Evolutionary conservation across 768 basidiomycete species (phyloP).

Genomic region (Astraeus odoratus): DNA sequence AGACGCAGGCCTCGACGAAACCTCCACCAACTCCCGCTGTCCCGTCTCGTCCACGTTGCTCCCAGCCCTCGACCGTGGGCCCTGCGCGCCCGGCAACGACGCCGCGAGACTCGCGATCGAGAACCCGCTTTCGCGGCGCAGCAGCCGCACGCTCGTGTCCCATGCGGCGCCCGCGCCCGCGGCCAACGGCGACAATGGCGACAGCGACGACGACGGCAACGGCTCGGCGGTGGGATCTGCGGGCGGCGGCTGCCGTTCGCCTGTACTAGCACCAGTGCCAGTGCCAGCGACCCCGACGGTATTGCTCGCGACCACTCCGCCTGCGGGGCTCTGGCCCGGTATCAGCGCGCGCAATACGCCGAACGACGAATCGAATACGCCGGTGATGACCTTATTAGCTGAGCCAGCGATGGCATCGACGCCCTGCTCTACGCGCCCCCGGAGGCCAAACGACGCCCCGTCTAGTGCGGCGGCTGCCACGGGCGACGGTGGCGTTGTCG

Average conservation of each 20-base stretch:
- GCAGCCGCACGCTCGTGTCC: conserved; percentile 56
- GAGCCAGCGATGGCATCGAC: conserved; percentile 77
- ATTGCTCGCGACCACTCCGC: conserved; percentile 3
- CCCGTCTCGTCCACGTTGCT: conserved; percentile 28
- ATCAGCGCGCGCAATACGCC: conserved; percentile 78
- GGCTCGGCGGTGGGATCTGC: conserved; percentile 19
- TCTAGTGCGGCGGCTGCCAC: conserved; percentile 39
- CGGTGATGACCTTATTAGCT: conserved; percentile 70
- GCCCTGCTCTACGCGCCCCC: conserved; percentile 71
- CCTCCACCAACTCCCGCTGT: conserved; percentile 49
- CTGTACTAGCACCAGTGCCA: conserved; percentile 1
- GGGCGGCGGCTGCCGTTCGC: conserved; percentile 10
- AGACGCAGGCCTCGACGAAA: conserved; percentile 45
- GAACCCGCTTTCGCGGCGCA: conserved; percentile 72
- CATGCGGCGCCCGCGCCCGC: conserved; percentile 28
- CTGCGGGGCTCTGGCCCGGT: conserved; percentile 32
- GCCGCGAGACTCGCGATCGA: conserved; percentile 73
- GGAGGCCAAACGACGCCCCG: conserved; percentile 43
- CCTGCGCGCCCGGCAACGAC: conserved; percentile 41
- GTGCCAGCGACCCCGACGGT: background rate
- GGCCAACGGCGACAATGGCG: background rate
- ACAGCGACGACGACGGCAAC: conserved; percentile 19
- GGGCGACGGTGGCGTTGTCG: conserved; percentile 38
- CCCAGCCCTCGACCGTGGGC: conserved; percentile 16
- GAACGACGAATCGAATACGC: conserved; percentile 87